phyloP scores from a whole-genome alignment of 2,329 filamentous ascomycete genomes.

The Stachybotrys chartarum region DNA sequence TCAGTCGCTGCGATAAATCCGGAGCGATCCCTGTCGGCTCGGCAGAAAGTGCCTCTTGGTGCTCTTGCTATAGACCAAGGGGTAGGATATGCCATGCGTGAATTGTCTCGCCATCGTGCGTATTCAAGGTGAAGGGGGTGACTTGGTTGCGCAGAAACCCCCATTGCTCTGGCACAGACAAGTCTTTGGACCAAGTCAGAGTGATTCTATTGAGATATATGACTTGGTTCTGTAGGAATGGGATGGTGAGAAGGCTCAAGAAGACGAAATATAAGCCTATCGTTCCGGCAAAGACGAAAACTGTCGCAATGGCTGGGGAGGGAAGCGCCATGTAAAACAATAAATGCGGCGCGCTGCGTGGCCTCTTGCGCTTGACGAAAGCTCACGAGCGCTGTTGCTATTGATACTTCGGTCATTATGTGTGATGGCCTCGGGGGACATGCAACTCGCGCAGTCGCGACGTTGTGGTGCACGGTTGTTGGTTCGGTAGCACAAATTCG shows the following conservation, averaged over 20 bases:
- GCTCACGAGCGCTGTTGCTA: no score
- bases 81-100: slow-evolving; percentile 76
- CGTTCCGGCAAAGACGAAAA: not conserved
- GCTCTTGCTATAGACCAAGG: slow-evolving; percentile 35
- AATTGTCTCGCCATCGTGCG: slow-evolving; percentile 57
- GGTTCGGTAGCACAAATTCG: no score
- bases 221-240: slow-evolving; percentile 44
- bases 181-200: slow-evolving; percentile 52
- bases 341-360: no score
- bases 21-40: no score
- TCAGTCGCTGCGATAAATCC: no score
- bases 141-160: slow-evolving; percentile 68
- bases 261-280: slow-evolving; percentile 5
- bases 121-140: slow-evolving; percentile 60
- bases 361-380: no score
- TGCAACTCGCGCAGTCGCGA: no score
- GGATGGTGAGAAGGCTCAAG: slow-evolving; percentile 22
- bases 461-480: no score
- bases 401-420: no score
- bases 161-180: slow-evolving; percentile 59
- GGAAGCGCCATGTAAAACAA: no score
- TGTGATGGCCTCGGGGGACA: no score
- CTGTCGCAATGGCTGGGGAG: not conserved
- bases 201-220: slow-evolving; percentile 48
- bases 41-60: no score